phyloP scores from a whole-genome alignment of 1,284 basidiomycete genomes.

The Golubevia sp. region DNA sequence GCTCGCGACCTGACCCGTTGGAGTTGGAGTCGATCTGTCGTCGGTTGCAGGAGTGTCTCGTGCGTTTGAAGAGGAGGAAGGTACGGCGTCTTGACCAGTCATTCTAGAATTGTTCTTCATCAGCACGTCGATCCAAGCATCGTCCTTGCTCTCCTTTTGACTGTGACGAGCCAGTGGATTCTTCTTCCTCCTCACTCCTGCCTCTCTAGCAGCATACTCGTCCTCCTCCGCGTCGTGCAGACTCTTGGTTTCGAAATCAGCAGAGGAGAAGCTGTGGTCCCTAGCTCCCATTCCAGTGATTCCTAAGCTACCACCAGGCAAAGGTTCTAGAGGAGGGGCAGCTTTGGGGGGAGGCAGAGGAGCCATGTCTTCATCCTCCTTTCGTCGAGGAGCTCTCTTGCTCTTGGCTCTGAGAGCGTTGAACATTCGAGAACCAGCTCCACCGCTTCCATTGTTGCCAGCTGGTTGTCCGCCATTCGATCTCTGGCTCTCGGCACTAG shows the following conservation, averaged over 20 bases:
- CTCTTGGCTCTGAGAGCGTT: not conserved
- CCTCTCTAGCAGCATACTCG: not conserved
- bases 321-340: too few species aligned
- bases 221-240: conserved; percentile 20
- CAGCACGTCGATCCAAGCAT: conserved; percentile 44
- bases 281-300: not conserved
- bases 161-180: conserved; percentile 6
- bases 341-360: not conserved
- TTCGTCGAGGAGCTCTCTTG: not conserved
- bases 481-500: not conserved
- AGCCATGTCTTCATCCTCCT: not conserved
- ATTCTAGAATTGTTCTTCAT: conserved; percentile 24
- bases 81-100: conserved; percentile 25
- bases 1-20: not conserved
- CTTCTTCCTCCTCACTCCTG: not conserved
- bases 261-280: conserved; percentile 30
- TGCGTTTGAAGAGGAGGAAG: not conserved
- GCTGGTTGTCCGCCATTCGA: not conserved
- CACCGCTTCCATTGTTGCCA: not conserved
- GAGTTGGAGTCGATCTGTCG: not conserved
- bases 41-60: not conserved
- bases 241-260: conserved; percentile 41
- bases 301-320: conserved; percentile 2
- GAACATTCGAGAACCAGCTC: not conserved
- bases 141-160: conserved; percentile 16